Evolutionary conservation across 345 rosid species (phyloP), one percentile per base, ranked within the genome.

Genomic region (Schrenkiella parvula): DNA sequence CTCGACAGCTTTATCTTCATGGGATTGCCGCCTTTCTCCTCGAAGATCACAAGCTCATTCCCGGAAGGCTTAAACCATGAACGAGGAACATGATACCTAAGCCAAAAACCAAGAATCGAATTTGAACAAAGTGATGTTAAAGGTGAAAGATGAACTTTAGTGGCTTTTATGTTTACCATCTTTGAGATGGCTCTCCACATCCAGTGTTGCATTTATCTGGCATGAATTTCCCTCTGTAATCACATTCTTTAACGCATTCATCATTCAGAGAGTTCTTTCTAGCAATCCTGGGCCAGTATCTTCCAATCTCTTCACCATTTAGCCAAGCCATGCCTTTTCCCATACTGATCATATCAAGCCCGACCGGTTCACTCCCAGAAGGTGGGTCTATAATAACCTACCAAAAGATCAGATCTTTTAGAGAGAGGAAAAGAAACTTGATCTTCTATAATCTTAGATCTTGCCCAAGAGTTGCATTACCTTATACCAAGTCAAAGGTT

Each of bases 301-400:
- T 91, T 69, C 99, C 99, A 48, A 95, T 88, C 73, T 87, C 92
- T 84, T 95, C 90, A n/a, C 99, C 99, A 23, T 91, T 89, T 81
- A 95, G 79, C 99, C 99, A 91, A 43, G 95, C 99, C 75, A 86
- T 87, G 25, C 97, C 97, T 84, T 95, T 95, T 48, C 96, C 99
- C 97, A 91, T 88, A 57, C 82, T 77, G 56, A 89, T 51, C 99
- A 95, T 91, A 71, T 91, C 97, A 42, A 91, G 75, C 68, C 95
- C 99, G 13, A 88, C 73, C 2, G 96, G 99, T 73, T 91, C 99
- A 86, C 82, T 74, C 18, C 97, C 96, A 0, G 84, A 59, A 55
- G 99, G 99, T 74, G 84, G 61, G 63, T 89, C 90, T 67, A 95
- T 85, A 46, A 82, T 74, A 76, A 77, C 89, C 99, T 95, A 80